phyloP scores from a whole-genome alignment of 768 basidiomycete species.

The Candolleomyces aberdarensis region DNA sequence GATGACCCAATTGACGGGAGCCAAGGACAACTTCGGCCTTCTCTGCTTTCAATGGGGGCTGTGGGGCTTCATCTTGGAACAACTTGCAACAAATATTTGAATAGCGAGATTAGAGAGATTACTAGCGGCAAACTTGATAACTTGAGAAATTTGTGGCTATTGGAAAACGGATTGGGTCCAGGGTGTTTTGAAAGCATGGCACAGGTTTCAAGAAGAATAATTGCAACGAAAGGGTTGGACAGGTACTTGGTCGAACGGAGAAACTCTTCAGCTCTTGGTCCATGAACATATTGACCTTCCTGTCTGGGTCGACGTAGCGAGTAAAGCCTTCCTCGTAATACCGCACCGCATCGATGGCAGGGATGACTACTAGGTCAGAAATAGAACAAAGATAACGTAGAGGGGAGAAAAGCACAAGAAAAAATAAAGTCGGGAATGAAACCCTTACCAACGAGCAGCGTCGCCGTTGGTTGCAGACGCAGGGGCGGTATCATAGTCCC shows the following conservation, averaged over 20 bases:
- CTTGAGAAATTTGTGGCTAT: slow-evolving; percentile 28
- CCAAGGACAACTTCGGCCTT: not conserved
- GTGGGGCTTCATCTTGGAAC: not conserved
- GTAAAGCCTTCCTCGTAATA: not conserved
- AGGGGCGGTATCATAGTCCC: slow-evolving; percentile 21
- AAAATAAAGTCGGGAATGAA: slow-evolving; percentile 17
- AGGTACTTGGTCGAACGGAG: slow-evolving; percentile 39
- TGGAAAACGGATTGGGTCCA: slow-evolving; percentile 16
- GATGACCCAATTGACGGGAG: too few relatives aligned
- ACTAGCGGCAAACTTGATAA: slow-evolving; percentile 26
- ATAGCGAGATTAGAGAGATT: slow-evolving; percentile 19
- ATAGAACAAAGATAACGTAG: slow-evolving; percentile 5
- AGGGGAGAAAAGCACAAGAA: slow-evolving; percentile 13
- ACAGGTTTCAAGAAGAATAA: slow-evolving; percentile 36
- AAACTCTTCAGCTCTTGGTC: slow-evolving; percentile 24
- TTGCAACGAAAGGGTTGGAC: slow-evolving; percentile 49
- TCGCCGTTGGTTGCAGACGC: slow-evolving; percentile 21
- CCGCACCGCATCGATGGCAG: not conserved
- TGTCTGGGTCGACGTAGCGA: not conserved
- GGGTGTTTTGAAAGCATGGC: slow-evolving; percentile 8
- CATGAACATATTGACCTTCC: slow-evolving; percentile 30
- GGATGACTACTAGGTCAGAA: not conserved
- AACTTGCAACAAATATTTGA: slow-evolving; percentile 29
- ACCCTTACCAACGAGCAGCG: slow-evolving; percentile 59
- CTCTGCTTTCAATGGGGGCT: not conserved